Conservation (phyloP, 306 rosid genomes). For the Gynostemma pentaphyllum region DNA sequence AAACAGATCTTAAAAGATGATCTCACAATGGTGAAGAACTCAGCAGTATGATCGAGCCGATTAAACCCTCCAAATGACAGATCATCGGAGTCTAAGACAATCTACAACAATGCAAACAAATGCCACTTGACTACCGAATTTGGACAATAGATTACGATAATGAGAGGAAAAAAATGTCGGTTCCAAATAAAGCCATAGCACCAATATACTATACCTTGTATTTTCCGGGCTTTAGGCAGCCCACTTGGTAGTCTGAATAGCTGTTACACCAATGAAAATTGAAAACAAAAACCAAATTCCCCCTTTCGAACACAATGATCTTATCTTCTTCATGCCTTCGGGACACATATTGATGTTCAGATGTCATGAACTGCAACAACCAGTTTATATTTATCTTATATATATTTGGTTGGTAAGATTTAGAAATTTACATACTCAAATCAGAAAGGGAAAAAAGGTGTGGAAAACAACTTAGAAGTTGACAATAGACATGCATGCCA, state of each 20-base stretch:
- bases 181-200: neutral
- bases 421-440: neutral
- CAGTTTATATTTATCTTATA: constrained; percentile 7
- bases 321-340: constrained; percentile 69
- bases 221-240: constrained; percentile 82
- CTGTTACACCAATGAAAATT: constrained; percentile 90
- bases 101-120: constrained; percentile 14
- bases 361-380: constrained; percentile 82
- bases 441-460: neutral
- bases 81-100: constrained; percentile 86
- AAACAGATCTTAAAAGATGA: neutral
- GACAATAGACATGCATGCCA: neutral
- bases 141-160: neutral
- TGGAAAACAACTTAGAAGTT: neutral
- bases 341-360: constrained; percentile 76
- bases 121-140: neutral
- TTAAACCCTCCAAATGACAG: constrained; percentile 58
- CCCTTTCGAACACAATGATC: constrained; percentile 71
- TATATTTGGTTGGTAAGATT: neutral
- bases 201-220: constrained; percentile 49
- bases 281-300: constrained; percentile 75
- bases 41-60: constrained; percentile 56
- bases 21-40: constrained; percentile 58
- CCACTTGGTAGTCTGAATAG: constrained; percentile 69
- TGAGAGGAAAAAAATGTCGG: neutral